Evolutionary conservation across 805 yeast species (phyloP).

Genomic region (Metschnikowia henanensis): DNA sequence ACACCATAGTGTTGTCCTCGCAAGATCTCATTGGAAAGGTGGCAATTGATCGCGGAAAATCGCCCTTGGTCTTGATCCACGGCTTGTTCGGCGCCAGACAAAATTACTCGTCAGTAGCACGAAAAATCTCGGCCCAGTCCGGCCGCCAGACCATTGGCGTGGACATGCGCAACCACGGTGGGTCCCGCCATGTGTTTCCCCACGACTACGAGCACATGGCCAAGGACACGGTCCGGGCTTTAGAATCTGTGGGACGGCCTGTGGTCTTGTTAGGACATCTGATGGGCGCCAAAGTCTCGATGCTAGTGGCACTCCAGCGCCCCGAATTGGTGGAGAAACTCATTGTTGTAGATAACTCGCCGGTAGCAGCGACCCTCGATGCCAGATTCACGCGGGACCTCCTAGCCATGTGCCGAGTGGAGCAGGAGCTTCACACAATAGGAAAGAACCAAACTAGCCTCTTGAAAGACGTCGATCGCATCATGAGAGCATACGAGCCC

Average conservation of each 20-base stretch:
- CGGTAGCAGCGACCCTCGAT: conserved; percentile 37
- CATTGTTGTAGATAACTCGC: conserved; percentile 51
- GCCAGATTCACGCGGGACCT: conserved; percentile 35
- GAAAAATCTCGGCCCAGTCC: conserved; percentile 30
- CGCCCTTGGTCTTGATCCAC: conserved; percentile 49
- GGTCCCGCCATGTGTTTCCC: conserved; percentile 44
- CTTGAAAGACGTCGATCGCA: conserved; percentile 19
- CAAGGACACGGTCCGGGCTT: conserved; percentile 39
- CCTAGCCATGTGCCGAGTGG: conserved; percentile 40
- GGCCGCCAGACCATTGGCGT: conserved; percentile 39
- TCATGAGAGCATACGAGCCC: conserved; percentile 25
- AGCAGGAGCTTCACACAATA: conserved; percentile 15
- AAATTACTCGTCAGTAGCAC: conserved; percentile 43
- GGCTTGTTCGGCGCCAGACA: conserved; percentile 54
- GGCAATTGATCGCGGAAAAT: conserved; percentile 8
- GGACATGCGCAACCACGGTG: conserved; percentile 60
- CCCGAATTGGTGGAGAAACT: conserved; percentile 42
- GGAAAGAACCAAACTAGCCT: conserved; percentile 17
- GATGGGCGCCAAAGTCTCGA: conserved; percentile 61
- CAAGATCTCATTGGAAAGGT: conserved; percentile 10
- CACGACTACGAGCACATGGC: conserved; percentile 45
- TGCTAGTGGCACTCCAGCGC: conserved; percentile 42
- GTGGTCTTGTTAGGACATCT: conserved; percentile 49
- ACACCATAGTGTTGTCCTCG: conserved; percentile 5
- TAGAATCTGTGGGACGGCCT: conserved; percentile 22